Evolutionary conservation across 129 eudicot species (phyloP), one percentile per base, ranked within the genome.

Genomic region (Deinandra increscens): DNA sequence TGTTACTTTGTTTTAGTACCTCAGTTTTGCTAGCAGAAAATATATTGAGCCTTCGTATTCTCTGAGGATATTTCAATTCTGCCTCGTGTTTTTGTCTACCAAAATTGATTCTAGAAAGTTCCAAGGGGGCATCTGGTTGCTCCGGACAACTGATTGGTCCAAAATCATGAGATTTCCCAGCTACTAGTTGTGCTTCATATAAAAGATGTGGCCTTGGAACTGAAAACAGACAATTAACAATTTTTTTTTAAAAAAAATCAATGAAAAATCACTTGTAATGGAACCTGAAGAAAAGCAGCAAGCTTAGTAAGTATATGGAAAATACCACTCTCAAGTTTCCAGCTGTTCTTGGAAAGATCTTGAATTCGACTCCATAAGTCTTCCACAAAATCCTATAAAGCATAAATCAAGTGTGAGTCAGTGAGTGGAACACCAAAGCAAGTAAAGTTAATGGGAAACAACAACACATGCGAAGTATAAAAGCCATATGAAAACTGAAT

Each of bases 321-420:
- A 79, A 9, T 88, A 92, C 98, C 96, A 81, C 98, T 89, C 66
- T 86, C 97, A 78, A 89, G 82, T 81, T 93, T 89, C 98, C 98
- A 93, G 59, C 87, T 88, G 66, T 74, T 89, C 82, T 76, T 87
- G 63, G 95, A 85, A 36, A 93, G 91, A 73, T 89, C 90, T 70
- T 87, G 98, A 70, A 93, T 80, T 42, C 95, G 89, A 66, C 82
- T 68, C 97, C 98, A 93, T 23, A 93, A 78, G 74, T 93, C 98
- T 85, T 93, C 98, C 88, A 93, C 77, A 75, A 81, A 87, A 83
- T 89, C 98, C 98, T 93, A 71, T 15, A 71, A 19, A 58, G 39
- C 20, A 37, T 22, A 36, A 44, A 23, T 19, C 11, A 63, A 44
- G 45, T 22, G 22, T 6, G 36, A 48, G 60, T 56, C 14, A 26